Base-by-base conservation (phyloP, 2,329 filamentous ascomycete genomes). In the Stromatinia cepivora region DNA sequence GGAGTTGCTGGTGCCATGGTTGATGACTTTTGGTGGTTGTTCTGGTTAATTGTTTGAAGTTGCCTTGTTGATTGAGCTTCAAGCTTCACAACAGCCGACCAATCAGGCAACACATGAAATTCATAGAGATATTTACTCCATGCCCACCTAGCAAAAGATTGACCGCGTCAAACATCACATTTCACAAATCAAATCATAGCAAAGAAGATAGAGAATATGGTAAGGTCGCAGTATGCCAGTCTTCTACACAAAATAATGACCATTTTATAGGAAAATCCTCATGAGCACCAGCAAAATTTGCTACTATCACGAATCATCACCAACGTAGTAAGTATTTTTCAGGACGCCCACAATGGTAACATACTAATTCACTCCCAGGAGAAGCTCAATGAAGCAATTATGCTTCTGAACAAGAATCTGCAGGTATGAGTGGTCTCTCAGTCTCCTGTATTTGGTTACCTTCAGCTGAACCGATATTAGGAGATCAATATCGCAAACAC, bases 401-500 rank as follows among this genome's bases (percentile, higher is more conserved):
- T 95, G 81, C 89, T 94, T 65, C 87, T 98, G 86, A 99, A 98
- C 81, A 97, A 93, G 80, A 92, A 88, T 63, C 88, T 99, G 1
- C 92, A 97, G 81, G 93, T 94, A 80, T 56, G 79, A 25, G 34
- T n/a, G 17, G 34, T 13, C 59, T 39, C 15, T 5, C 22, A 34
- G 22, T 67, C 22, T 8, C 22, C 36, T 17, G 22, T 20, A 10
- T 22, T 31, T 50, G 7, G 28, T 3, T 48, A 62, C 50, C 17
- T 36, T 6, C 42, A 34, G 45, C 48, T 70, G 45, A 73, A 31
- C 20, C n/a, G 10, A 20, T 46, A 69, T 8, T 75, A 97, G 92
- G 94, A 98, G 75, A 97, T 98, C 85, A 98, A 98, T 78, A 90
- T 97, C 69, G 92, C 97, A 77, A 99, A 98, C 80, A 97, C 98